These are phyloP conservation scores for Suhomyces taliae DNA, from an alignment of 1,139 yeast species.

Conservation along the genomic window DNA sequence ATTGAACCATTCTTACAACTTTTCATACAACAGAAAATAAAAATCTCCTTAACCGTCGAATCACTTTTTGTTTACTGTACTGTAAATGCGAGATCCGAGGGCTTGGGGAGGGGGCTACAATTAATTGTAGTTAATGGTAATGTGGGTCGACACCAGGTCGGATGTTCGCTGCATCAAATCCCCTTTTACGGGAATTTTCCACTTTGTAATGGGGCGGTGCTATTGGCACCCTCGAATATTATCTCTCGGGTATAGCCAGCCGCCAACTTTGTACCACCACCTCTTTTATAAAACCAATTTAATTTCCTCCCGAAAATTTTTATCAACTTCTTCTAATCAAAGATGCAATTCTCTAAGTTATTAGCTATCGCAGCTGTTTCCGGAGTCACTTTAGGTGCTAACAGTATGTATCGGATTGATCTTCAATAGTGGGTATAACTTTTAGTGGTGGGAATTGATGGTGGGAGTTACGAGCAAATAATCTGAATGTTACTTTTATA, in stretches of 20 bases:
- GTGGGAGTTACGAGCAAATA: too few relatives aligned
- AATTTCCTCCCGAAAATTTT: slow-evolving; percentile 4
- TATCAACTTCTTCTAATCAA: slow-evolving; percentile 8
- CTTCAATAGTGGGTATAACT: background rate
- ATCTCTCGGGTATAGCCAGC: background rate
- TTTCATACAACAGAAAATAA: too few relatives aligned
- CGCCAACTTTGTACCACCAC: slow-evolving; percentile 2
- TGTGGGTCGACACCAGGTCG: background rate
- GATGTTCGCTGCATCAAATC: background rate
- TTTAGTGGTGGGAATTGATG: too few relatives aligned
- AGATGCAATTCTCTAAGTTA: slow-evolving; percentile 54
- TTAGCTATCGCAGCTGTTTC: slow-evolving; percentile 47
- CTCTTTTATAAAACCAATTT: slow-evolving; percentile 10
- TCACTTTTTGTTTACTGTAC: too few relatives aligned
- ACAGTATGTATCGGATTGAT: slow-evolving; percentile 36
- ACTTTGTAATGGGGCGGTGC: slow-evolving; percentile 3
- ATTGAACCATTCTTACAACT: too few relatives aligned
- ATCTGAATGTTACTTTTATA: too few relatives aligned
- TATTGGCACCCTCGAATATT: slow-evolving; percentile 4
- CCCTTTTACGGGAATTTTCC: slow-evolving; percentile 1
- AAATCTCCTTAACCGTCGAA: too few relatives aligned
- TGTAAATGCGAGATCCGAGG: background rate
- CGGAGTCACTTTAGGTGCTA: slow-evolving; percentile 47
- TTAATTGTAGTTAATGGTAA: too few relatives aligned
- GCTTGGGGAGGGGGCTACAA: background rate